phyloP scores from a whole-genome alignment of 1,139 yeast species.

The Nakaseomyces bracarensis region DNA sequence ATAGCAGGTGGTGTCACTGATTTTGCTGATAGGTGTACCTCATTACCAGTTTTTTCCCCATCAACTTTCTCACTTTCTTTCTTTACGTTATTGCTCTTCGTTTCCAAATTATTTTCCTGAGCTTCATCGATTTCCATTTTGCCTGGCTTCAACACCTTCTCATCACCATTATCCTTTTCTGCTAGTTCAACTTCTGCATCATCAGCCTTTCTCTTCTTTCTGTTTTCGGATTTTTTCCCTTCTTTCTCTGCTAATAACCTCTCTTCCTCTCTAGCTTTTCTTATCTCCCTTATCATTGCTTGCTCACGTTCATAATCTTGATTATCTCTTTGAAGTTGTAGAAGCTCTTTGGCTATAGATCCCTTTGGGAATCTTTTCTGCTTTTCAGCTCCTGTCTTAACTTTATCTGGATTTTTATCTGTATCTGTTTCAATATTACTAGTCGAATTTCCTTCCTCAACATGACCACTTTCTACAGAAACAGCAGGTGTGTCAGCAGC shows the following conservation, averaged over 20 bases:
- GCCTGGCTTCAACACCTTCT: no score
- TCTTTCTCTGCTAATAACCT: conserved; percentile 13
- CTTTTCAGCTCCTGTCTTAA: conserved; percentile 11
- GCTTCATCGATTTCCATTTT: no score
- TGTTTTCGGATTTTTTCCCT: conserved; percentile 21
- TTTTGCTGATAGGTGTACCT: no score
- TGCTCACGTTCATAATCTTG: conserved; percentile 5
- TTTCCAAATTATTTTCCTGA: no score
- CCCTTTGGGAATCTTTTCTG: background rate
- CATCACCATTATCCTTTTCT: background rate
- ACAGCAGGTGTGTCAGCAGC: no score
- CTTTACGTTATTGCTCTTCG: conserved; percentile 9
- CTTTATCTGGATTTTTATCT: conserved; percentile 7
- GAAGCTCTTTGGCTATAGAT: background rate
- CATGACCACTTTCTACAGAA: background rate
- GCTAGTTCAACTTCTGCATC: no score
- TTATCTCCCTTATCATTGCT: background rate
- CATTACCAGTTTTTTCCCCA: conserved; percentile 25
- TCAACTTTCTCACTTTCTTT: conserved; percentile 15
- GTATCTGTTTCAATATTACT: background rate
- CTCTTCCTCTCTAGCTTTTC: background rate
- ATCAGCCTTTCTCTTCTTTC: conserved; percentile 12
- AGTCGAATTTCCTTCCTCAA: background rate
- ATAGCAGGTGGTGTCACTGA: conserved; percentile 39
- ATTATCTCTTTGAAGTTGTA: conserved; percentile 1